Evolutionary conservation across 441 rosid species (phyloP).

Genomic region (Erodium trifolium): DNA sequence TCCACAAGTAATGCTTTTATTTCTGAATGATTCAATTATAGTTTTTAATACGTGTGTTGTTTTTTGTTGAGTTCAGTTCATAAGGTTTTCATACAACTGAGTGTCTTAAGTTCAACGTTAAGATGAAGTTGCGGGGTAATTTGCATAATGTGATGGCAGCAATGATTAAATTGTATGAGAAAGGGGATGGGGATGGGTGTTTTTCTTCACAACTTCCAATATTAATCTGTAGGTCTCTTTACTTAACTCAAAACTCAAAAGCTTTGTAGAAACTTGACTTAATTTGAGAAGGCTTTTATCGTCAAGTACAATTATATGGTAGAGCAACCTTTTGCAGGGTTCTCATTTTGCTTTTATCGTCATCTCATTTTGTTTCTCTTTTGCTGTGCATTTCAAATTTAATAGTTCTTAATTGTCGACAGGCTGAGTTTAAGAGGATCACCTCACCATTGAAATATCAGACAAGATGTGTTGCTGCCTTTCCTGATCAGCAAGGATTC

Average conservation of each 20-base stretch:
- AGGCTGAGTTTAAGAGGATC: conserved; percentile 85
- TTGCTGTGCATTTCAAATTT: conserved; percentile 4
- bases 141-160: neutral
- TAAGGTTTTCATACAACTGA: neutral
- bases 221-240: neutral
- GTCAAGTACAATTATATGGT: neutral
- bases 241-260: neutral
- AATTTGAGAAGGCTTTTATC: neutral
- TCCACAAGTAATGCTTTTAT: conserved; percentile 58
- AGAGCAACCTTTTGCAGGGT: neutral
- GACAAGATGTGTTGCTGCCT: conserved; percentile 93
- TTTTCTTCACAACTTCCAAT: neutral
- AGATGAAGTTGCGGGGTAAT: neutral
- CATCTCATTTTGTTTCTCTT: neutral
- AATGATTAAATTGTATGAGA: neutral
- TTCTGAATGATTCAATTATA: conserved; percentile 8
- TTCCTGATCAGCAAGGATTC: conserved; percentile 98
- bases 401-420: conserved; percentile 19
- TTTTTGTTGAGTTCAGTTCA: neutral
- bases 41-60: neutral
- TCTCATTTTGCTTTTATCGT: neutral
- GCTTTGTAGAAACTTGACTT: neutral
- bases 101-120: neutral
- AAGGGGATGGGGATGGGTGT: neutral
- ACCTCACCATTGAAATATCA: conserved; percentile 85